Conservation (phyloP, 2,329 filamentous ascomycete genomes). For the Epichloe bromicola region DNA sequence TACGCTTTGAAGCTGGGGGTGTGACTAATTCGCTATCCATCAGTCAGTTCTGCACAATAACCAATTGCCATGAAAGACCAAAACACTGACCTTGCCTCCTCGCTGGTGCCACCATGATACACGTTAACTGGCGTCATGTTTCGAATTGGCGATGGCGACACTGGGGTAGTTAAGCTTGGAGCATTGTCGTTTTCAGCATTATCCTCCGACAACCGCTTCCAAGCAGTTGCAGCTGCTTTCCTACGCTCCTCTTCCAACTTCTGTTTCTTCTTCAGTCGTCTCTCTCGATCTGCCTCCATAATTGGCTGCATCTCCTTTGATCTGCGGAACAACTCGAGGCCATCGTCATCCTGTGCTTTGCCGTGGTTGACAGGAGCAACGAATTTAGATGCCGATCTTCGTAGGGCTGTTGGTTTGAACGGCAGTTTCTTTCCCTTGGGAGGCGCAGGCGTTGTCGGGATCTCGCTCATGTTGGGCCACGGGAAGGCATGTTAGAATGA, state of each 20-base stretch:
- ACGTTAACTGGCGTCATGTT: background rate
- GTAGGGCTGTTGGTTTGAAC: slow-evolving; percentile 36
- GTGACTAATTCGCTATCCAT: slow-evolving; percentile 20
- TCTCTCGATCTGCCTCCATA: slow-evolving; percentile 27
- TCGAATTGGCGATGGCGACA: background rate
- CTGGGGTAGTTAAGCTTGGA: background rate
- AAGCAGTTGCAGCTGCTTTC: slow-evolving; percentile 4
- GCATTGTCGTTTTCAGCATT: slow-evolving; percentile 6
- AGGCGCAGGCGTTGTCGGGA: slow-evolving; percentile 11
- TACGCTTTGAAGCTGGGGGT: slow-evolving; percentile 27
- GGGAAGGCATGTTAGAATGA: background rate
- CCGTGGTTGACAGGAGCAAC: slow-evolving; percentile 7
- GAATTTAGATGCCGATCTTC: slow-evolving; percentile 14
- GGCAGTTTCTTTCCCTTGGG: slow-evolving; percentile 29
- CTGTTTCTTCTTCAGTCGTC: slow-evolving; percentile 15
- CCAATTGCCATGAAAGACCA: background rate
- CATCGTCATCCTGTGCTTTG: slow-evolving; percentile 17
- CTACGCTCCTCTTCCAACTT: slow-evolving; percentile 11
- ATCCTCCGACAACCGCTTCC: slow-evolving; percentile 13
- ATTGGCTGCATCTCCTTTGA: slow-evolving; percentile 35
- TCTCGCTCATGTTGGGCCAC: slow-evolving; percentile 19
- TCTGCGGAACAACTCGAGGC: slow-evolving; percentile 36
- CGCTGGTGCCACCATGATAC: background rate
- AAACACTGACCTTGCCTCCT: background rate
- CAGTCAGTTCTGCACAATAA: background rate